Evolutionary conservation across 495 filamentous ascomycete genomes (phyloP).

Genomic region (Penicillium coffeae): DNA sequence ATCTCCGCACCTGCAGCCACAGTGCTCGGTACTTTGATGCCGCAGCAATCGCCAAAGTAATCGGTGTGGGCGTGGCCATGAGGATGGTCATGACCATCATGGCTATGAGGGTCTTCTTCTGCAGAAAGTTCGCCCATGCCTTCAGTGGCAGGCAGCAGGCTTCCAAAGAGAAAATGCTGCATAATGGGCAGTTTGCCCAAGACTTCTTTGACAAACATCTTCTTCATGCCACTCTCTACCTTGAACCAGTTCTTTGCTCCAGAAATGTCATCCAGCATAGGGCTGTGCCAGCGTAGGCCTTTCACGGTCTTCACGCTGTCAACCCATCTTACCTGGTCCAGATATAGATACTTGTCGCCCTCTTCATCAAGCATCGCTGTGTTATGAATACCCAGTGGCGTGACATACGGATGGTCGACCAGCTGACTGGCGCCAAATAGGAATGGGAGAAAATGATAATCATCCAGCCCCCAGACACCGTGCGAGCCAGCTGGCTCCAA

Average conservation of each 20-base stretch:
- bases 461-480: slow-evolving; percentile 94
- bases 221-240: slow-evolving; percentile 89
- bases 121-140: slow-evolving; percentile 64
- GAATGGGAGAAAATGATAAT: slow-evolving; percentile 96
- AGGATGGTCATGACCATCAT: slow-evolving; percentile 63
- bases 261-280: slow-evolving; percentile 97
- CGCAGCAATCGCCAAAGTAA: slow-evolving; percentile 94
- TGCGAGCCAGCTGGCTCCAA: slow-evolving; percentile 95
- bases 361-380: slow-evolving; percentile 81
- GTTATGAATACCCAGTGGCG: slow-evolving; percentile 83
- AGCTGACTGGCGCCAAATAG: slow-evolving; percentile 94
- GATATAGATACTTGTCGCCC: slow-evolving; percentile 75
- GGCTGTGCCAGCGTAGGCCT: slow-evolving; percentile 92
- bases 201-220: slow-evolving; percentile 94
- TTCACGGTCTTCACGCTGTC: slow-evolving; percentile 96
- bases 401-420: slow-evolving; percentile 79
- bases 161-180: slow-evolving; percentile 96
- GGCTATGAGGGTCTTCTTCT: slow-evolving; percentile 50
- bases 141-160: slow-evolving; percentile 70
- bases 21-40: slow-evolving; percentile 94
- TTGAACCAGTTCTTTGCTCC: slow-evolving; percentile 89
- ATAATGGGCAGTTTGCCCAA: slow-evolving; percentile 93
- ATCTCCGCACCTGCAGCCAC: slow-evolving; percentile 83
- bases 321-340: slow-evolving; percentile 88
- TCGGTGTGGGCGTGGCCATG: slow-evolving; percentile 39